Conservation (phyloP, 2,329 filamentous ascomycete species). For the Nigrograna mackinnonii region DNA sequence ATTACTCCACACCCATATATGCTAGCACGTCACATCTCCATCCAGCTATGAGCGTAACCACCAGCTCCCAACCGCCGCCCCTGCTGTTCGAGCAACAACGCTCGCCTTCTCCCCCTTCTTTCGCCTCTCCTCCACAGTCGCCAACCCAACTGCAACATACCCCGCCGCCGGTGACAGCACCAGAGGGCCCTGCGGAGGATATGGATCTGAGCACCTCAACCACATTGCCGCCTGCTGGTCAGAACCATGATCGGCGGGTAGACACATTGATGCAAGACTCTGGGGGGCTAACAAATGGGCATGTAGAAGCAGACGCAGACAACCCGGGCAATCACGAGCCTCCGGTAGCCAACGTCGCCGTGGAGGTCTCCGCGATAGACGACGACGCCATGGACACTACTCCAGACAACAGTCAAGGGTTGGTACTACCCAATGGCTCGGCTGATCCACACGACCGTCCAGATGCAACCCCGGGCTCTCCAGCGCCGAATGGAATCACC, state of each 20-base stretch:
- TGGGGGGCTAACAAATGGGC: slow-evolving; percentile 21
- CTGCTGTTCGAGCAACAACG: slow-evolving; percentile 40
- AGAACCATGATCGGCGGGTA: slow-evolving; percentile 42
- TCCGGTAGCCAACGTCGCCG: slow-evolving; percentile 20
- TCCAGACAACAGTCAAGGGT: slow-evolving; percentile 29
- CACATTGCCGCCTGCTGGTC: slow-evolving; percentile 33
- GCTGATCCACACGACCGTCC: slow-evolving; percentile 14
- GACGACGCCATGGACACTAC: slow-evolving; percentile 46
- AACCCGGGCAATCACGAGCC: slow-evolving; percentile 5
- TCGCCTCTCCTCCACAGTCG: slow-evolving; percentile 34
- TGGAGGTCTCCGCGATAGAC: slow-evolving; percentile 32
- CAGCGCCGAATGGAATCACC: slow-evolving; percentile 14
- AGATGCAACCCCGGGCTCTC: slow-evolving; percentile 15
- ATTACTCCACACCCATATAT: slow-evolving; percentile 7
- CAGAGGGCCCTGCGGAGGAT: slow-evolving; percentile 28
- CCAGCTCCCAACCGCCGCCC: slow-evolving; percentile 30
- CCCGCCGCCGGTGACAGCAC: slow-evolving; percentile 27
- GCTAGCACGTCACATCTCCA: not conserved
- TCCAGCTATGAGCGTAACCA: slow-evolving; percentile 40
- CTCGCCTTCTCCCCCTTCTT: slow-evolving; percentile 34
- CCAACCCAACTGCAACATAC: slow-evolving; percentile 29
- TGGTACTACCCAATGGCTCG: slow-evolving; percentile 26
- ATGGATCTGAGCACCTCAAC: slow-evolving; percentile 39
- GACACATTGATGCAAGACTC: slow-evolving; percentile 36
- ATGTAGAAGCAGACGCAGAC: slow-evolving; percentile 8